Percentiles rank a stretch among this genome's conserved stretches.
phyloP scores from a whole-genome alignment of 202 grass and related monocot genomes.

The Schoenoplectus tabernaemontani region DNA sequence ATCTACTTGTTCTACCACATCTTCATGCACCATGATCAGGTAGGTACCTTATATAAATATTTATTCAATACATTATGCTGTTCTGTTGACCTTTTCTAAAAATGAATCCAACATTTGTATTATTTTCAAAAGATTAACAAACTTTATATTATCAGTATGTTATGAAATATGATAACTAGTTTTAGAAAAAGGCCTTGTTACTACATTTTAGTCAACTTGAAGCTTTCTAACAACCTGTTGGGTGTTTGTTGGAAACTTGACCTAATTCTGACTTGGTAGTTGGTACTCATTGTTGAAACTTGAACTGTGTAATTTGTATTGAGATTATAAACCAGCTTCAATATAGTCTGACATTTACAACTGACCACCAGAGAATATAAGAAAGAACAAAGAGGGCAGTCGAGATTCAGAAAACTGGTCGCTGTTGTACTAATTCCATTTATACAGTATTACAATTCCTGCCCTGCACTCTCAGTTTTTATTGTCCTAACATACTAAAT shows the following conservation, averaged over 20 bases:
- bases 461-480: conserved; percentile 2
- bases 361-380: not conserved
- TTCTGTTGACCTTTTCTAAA: conserved; percentile 9
- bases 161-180: not conserved
- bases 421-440: not conserved
- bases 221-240: not conserved
- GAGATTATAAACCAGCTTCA: not conserved
- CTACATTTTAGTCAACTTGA: not conserved
- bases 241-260: not conserved
- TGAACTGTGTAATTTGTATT: not conserved
- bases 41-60: conserved; percentile 39
- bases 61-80: not conserved
- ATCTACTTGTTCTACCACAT: conserved; percentile 87
- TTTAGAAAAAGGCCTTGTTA: not conserved
- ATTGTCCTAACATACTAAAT: conserved; percentile 13
- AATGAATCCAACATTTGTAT: not conserved
- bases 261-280: not conserved
- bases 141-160: conserved; percentile 11
- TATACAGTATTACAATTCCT: not conserved
- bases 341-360: too few species aligned
- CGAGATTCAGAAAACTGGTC: not conserved
- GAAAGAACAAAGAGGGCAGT: not conserved
- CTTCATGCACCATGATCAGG: conserved; percentile 81
- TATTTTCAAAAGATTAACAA: conserved; percentile 7
- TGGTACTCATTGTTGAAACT: not conserved